Evolutionary conservation across 2,329 filamentous ascomycete species (phyloP), one percentile per base, ranked within the genome.

Genomic region (Alternaria conjuncta): DNA sequence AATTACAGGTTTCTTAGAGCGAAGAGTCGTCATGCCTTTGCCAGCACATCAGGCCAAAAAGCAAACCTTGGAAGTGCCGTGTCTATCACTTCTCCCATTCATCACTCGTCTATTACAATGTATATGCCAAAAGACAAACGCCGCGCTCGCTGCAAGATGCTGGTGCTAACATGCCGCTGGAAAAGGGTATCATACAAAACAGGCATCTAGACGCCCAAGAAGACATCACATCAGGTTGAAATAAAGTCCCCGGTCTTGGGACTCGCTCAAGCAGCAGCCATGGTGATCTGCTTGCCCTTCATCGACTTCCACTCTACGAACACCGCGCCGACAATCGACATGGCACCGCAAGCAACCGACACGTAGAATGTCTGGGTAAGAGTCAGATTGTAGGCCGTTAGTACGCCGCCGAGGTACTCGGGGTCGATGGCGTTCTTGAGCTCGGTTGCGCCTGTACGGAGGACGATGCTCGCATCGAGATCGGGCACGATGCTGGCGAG

Each of bases 271-370:
- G 76, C 76, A 43, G 74, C 76, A 45, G 65, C 70, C 77, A 78
- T 78, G 67, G 80, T 75, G 54, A 83, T 78, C 68, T 82, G 80
- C 73, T 82, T 81, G 71, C 86, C 87, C 82, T 91, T 92, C 72
- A 92, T 88, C 67, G 82, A 89, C 75, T 83, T 86, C 89, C 89
- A 92, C 79, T 92, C 86, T 68, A 92, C 85, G 7, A 81, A 79
- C 1, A 84, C 70, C 0, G 85, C 82, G 0, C 87, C 89, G 8
- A 90, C 41, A 13, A 90, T 81, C 5, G 83, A 85, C 9, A 89
- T 60, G 8, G 81, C 81, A 0, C 84, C 82, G 71, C 89, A 80
- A 2, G 86, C 84, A 8, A 90, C 80, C 2, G 84, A 85, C 9
- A 92, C 86, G 64, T 87, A 86, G 73, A 90, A 92, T 1, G 85